These are phyloP conservation scores for Aspergillus japonicus DNA, from an alignment of 2,329 filamentous ascomycete species.

Conservation along the genomic window DNA sequence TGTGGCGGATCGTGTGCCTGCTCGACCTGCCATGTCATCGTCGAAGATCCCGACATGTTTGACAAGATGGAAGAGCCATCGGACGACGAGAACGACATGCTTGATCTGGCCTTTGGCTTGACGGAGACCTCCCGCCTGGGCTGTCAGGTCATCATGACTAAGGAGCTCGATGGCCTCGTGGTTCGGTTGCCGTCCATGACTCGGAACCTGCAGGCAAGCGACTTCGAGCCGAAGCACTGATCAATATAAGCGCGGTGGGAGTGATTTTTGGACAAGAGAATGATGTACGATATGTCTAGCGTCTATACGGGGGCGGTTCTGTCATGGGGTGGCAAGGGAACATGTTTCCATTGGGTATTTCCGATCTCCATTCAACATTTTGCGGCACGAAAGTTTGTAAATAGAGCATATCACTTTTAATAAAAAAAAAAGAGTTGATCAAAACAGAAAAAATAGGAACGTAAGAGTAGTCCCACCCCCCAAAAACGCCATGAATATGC, in stretches of 20 bases:
- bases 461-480: conserved; percentile 14
- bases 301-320: conserved; percentile 8
- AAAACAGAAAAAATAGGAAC: conserved; percentile 17
- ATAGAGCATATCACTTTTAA: conserved; percentile 29
- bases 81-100: conserved; percentile 84
- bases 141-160: conserved; percentile 89
- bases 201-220: conserved; percentile 89
- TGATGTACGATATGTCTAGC: conserved; percentile 14
- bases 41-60: conserved; percentile 69
- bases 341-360: conserved; percentile 29
- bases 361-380: conserved; percentile 26
- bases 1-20: conserved; percentile 93
- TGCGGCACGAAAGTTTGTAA: conserved; percentile 17
- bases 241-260: not conserved
- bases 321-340: conserved; percentile 13
- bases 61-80: conserved; percentile 75
- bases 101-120: conserved; percentile 84
- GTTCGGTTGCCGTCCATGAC: conserved; percentile 92
- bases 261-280: not conserved
- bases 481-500: conserved; percentile 36
- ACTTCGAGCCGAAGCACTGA: conserved; percentile 62
- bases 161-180: conserved; percentile 80
- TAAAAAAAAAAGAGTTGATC: conserved; percentile 18
- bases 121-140: conserved; percentile 82
- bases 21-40: conserved; percentile 89